A percentile compares a stretch with the other conserved stretches of the same genome.
Conservation (phyloP, 495 filamentous ascomycete genomes). For the Glutinoglossum americanum region DNA sequence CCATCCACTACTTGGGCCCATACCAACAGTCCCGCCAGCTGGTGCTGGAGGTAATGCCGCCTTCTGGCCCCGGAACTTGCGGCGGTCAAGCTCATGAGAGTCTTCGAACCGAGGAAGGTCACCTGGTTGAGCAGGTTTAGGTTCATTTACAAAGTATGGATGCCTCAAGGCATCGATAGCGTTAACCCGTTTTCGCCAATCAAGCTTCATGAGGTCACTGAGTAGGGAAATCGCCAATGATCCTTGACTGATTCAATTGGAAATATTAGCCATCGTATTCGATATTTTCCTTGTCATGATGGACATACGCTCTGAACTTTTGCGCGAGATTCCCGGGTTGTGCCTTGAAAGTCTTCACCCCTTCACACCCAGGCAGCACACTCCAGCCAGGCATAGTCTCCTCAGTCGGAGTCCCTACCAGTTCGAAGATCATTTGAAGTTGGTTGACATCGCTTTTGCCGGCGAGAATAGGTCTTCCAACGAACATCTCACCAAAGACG, state of each 20-base stretch:
- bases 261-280: conserved; percentile 7
- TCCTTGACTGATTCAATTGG: conserved; percentile 17
- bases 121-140: conserved; percentile 56
- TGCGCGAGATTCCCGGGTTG: conserved; percentile 43
- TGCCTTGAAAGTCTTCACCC: conserved; percentile 38
- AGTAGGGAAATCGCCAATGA: conserved; percentile 55
- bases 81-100: conserved; percentile 83
- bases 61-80: conserved; percentile 64
- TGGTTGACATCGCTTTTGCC: conserved; percentile 81
- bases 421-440: conserved; percentile 70
- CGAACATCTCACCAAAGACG: conserved; percentile 96
- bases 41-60: conserved; percentile 69
- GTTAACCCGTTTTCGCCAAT: conserved; percentile 75
- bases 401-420: conserved; percentile 82
- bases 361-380: conserved; percentile 59
- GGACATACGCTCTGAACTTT: conserved; percentile 45
- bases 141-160: conserved; percentile 64
- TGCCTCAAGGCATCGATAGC: conserved; percentile 88
- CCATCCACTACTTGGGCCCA: conserved; percentile 44
- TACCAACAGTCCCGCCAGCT: conserved; percentile 68
- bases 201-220: conserved; percentile 61
- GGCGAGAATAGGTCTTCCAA: conserved; percentile 76
- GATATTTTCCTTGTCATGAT: background rate
- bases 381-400: conserved; percentile 88
- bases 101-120: conserved; percentile 82